Evolutionary conservation across 2,329 filamentous ascomycete genomes (phyloP).

Genomic region (Neofusicoccum parvum): DNA sequence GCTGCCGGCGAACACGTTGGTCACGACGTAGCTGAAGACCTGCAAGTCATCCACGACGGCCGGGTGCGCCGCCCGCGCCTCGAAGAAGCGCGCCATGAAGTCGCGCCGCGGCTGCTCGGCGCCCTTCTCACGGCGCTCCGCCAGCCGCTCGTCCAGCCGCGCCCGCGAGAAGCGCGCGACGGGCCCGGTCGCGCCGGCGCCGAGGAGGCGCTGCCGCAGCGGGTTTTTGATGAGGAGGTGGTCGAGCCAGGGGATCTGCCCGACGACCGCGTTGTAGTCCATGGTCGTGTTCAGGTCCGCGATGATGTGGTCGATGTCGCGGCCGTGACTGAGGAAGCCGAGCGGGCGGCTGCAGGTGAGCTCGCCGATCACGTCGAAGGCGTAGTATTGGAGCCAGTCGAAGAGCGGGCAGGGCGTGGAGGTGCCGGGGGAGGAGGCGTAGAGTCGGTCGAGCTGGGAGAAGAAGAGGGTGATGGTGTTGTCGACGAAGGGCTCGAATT

Average conservation of each 20-base stretch:
- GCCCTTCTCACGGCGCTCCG: slow-evolving; percentile 15
- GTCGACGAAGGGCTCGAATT: slow-evolving; percentile 29
- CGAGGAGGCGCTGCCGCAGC: background rate
- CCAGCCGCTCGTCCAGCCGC: background rate
- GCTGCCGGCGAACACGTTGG: slow-evolving; percentile 32
- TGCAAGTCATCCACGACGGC: background rate
- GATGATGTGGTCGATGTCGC: slow-evolving; percentile 19
- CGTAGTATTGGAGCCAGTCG: slow-evolving; percentile 41
- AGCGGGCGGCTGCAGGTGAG: slow-evolving; percentile 23
- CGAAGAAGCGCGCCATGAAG: slow-evolving; percentile 17
- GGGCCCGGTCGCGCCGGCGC: background rate
- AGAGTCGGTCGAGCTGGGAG: slow-evolving; percentile 25
- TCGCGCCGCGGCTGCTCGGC: background rate
- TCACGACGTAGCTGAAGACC: slow-evolving; percentile 36
- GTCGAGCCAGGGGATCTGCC: slow-evolving; percentile 25
- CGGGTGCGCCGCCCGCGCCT: slow-evolving; percentile 18
- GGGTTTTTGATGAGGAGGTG: slow-evolving; percentile 20
- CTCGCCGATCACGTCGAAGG: slow-evolving; percentile 26
- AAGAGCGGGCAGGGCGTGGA: slow-evolving; percentile 33
- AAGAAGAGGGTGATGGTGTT: slow-evolving; percentile 31
- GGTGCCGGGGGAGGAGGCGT: background rate
- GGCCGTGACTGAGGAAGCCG: slow-evolving; percentile 23
- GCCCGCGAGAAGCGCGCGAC: background rate
- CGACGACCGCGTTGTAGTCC: slow-evolving; percentile 22
- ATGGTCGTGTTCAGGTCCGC: background rate